Percentiles rank a stretch among this genome's conserved stretches.
phyloP scores from a whole-genome alignment of 2,329 filamentous ascomycete genomes.

The Botrytis byssoidea region DNA sequence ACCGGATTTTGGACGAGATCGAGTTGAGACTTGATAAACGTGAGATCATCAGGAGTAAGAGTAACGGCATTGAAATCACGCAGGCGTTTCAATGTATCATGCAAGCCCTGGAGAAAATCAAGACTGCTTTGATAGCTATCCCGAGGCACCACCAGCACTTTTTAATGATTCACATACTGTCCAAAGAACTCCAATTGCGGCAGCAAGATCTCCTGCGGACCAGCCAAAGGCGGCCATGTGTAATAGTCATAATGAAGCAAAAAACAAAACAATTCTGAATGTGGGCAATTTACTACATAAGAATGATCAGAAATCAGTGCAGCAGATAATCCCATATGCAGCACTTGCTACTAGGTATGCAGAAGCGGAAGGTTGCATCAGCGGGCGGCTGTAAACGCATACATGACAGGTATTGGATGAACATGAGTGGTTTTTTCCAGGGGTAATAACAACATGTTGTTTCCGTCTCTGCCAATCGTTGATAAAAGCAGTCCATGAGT shows the following conservation, averaged over 20 bases:
- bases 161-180: not conserved
- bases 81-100: not conserved
- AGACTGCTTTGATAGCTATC: not conserved
- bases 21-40: not conserved
- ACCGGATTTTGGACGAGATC: not conserved
- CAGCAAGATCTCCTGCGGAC: slow-evolving; percentile 1
- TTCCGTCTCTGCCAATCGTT: not conserved
- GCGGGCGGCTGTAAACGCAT: not conserved
- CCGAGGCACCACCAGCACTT: not conserved
- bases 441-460: not conserved
- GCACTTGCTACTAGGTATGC: not conserved
- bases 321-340: not conserved
- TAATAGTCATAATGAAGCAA: not conserved
- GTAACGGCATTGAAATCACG: not conserved
- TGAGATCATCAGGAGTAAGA: not conserved
- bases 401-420: not conserved
- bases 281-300: not conserved
- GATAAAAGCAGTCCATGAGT: not conserved
- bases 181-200: not conserved
- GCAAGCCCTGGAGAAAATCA: not conserved
- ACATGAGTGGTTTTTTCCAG: not conserved
- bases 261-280: not conserved
- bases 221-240: slow-evolving; percentile 13
- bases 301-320: not conserved
- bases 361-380: not conserved